Evolutionary conservation across 345 rosid species (phyloP), one percentile per base, ranked within the genome.

Genomic region (Euphorbia tirucalli): DNA sequence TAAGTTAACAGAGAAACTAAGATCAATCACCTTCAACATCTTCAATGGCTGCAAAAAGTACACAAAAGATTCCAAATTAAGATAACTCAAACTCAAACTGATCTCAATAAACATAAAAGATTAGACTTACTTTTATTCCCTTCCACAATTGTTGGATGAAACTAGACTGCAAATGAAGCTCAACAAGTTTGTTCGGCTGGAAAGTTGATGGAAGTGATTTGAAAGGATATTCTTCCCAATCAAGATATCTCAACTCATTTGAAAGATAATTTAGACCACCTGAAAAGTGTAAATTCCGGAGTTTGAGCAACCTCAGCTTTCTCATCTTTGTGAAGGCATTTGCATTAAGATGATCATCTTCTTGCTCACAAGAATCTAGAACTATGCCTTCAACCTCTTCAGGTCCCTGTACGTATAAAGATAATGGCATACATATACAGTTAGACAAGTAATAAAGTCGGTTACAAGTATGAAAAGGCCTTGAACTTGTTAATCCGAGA

Each of bases 341-440:
- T 27, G 66, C 56, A 46, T 27, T 60, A 11, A 46, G 31, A 4
- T 8, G 15, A 0, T 46, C 43, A 22, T 59, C 66, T 28, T 59
- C 21, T 44, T 31, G 57, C 5, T 9, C 69, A 24, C 61, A 50
- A 27, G 61, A 35, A 24, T 52, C 44, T 25, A 72, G n/a, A 21
- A 72, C 61, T 13, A 72, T 63, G 39, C 52, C 75, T 44, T 73
- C 71, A 31, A 73, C 58, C 9, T 66, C 54, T 57, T 73, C 76
- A 2, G 66, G 55, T 56, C 76, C 76, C 76, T 73, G 56, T 25
- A 71, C 3, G 28, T 21, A 8, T 35, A 4, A 18, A 30, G 9
- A 18, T 25, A 28, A 61, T 13, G 46, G 30, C 16, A 46, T 46
- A 46, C 3, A 10, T 46, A 10, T 46, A 46, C 44, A 8, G 21